Conservation (phyloP, 2,329 filamentous ascomycete genomes). For the Huntiella savannae region DNA sequence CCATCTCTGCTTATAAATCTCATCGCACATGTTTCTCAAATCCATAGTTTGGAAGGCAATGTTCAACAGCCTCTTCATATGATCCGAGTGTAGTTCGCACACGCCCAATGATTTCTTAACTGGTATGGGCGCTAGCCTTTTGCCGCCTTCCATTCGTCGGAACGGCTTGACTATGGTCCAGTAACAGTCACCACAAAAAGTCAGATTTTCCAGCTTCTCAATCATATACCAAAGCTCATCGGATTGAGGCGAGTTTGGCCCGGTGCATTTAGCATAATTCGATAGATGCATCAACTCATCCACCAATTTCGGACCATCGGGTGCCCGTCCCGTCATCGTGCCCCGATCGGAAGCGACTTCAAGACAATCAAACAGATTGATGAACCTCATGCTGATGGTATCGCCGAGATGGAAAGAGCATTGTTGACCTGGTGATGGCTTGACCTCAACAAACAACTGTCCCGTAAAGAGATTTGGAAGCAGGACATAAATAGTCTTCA, state of each 20-base stretch:
- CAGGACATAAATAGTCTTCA: slow-evolving; percentile 46
- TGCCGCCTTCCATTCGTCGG: slow-evolving; percentile 40
- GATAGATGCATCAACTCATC: slow-evolving; percentile 39
- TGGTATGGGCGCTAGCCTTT: slow-evolving; percentile 40
- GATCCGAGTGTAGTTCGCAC: slow-evolving; percentile 61
- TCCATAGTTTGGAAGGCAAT: slow-evolving; percentile 24
- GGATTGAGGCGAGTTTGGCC: slow-evolving; percentile 46
- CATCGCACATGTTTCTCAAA: slow-evolving; percentile 2
- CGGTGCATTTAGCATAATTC: slow-evolving; percentile 21
- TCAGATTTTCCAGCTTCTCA: slow-evolving; percentile 54
- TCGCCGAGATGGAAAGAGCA: slow-evolving; percentile 37
- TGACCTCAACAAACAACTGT: slow-evolving; percentile 39
- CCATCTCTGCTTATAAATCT: slow-evolving; percentile 9
- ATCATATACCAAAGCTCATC: slow-evolving; percentile 60
- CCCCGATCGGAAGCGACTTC: slow-evolving; percentile 24
- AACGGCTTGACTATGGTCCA: slow-evolving; percentile 42
- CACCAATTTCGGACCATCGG: slow-evolving; percentile 43
- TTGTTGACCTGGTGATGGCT: slow-evolving; percentile 7
- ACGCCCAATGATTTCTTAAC: slow-evolving; percentile 36
- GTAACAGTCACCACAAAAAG: slow-evolving; percentile 76
- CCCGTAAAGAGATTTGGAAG: slow-evolving; percentile 25
- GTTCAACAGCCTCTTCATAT: slow-evolving; percentile 58
- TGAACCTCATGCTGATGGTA: slow-evolving; percentile 35
- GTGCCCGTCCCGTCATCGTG: slow-evolving; percentile 16
- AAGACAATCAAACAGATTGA: slow-evolving; percentile 43